Conservation (phyloP, 768 basidiomycete species). For the Antrodiella citrinella region DNA sequence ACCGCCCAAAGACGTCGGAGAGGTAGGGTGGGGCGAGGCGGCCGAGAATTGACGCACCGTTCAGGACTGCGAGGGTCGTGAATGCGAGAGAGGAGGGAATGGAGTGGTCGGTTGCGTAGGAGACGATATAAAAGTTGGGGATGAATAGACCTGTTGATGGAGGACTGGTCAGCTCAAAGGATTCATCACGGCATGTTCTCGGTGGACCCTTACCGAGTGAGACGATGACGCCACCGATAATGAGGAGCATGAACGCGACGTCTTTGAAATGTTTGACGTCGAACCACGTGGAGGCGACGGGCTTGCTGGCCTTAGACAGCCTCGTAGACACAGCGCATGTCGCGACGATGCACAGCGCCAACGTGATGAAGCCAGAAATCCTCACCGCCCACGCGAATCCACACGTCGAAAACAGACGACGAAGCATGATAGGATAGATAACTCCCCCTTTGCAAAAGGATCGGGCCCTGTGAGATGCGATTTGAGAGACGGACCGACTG, state of each 20-base stretch:
- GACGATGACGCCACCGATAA: constrained; percentile 46
- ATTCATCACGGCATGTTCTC: background rate
- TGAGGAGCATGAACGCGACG: constrained; percentile 41
- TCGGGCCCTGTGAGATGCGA: constrained; percentile 10
- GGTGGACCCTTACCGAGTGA: constrained; percentile 39
- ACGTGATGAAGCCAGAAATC: constrained; percentile 43
- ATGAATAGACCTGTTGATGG: constrained; percentile 54
- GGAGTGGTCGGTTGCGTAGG: constrained; percentile 39
- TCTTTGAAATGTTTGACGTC: constrained; percentile 21
- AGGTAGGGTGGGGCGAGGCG: constrained; percentile 56
- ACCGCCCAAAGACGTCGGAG: constrained; percentile 58
- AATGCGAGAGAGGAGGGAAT: constrained; percentile 35
- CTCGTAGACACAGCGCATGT: constrained; percentile 35
- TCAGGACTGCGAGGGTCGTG: constrained; percentile 57
- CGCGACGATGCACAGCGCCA: constrained; percentile 37
- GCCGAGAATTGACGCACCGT: constrained; percentile 58
- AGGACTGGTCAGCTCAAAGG: background rate
- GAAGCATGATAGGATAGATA: constrained; percentile 59
- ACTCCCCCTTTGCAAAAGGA: constrained; percentile 47
- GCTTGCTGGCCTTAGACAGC: constrained; percentile 14
- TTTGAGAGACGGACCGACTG: background rate
- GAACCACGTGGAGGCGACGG: constrained; percentile 11
- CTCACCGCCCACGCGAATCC: constrained; percentile 62
- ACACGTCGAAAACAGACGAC: constrained; percentile 41
- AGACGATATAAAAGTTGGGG: constrained; percentile 63